A percentile compares a stretch with the other conserved stretches of the same genome.
Evolutionary conservation across 192 early-diverging fungal genomes (phyloP).

Genomic region (Linnemannia zychae): DNA sequence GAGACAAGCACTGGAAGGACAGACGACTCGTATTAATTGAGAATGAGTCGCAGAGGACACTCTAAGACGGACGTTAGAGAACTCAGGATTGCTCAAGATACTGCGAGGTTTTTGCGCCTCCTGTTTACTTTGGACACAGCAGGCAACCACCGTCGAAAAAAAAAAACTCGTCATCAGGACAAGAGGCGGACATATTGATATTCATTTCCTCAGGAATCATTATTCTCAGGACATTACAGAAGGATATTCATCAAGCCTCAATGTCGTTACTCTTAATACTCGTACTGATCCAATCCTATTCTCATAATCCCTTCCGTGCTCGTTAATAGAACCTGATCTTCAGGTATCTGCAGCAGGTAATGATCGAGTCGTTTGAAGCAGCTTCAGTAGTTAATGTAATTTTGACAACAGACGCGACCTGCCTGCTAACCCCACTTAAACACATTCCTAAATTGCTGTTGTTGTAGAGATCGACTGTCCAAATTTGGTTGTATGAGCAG

Average conservation of each 20-base stretch:
- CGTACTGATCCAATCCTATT: background rate
- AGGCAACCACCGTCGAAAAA: background rate
- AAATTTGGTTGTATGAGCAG: slow-evolving; percentile 97
- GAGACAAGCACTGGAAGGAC: background rate
- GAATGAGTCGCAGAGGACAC: too few relatives aligned
- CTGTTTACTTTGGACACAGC: background rate
- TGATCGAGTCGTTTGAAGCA: background rate
- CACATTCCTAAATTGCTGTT: background rate
- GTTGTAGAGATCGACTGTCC: slow-evolving; percentile 85
- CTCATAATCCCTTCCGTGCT: background rate
- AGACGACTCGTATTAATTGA: too few relatives aligned
- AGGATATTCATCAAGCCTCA: background rate
- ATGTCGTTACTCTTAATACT: too few relatives aligned
- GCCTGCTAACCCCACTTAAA: background rate
- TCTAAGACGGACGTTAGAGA: too few relatives aligned
- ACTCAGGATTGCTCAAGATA: too few relatives aligned
- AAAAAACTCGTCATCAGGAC: background rate
- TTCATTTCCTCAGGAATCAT: background rate
- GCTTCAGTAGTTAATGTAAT: background rate
- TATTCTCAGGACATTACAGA: background rate
- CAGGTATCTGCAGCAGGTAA: slow-evolving; percentile 93
- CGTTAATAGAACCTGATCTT: slow-evolving; percentile 90
- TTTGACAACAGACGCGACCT: background rate
- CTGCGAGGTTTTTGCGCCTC: too few relatives aligned
- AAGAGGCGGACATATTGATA: background rate